Base-by-base conservation (phyloP, 805 yeast species). In the Nakazawaea sp. region DNA sequence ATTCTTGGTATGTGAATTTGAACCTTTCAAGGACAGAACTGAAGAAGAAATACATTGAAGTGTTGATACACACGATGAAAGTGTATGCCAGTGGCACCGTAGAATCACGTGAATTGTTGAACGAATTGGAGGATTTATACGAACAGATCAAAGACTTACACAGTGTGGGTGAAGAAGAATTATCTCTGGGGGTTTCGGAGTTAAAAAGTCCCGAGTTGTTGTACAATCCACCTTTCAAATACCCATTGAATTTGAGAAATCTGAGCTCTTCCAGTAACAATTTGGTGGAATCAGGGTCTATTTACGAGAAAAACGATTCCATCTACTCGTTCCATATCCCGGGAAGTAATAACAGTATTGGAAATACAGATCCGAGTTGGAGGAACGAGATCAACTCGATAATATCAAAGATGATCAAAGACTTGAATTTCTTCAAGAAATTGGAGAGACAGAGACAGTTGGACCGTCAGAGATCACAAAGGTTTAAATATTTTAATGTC, bases 1-100 rank as follows among this genome's bases (percentile, higher is more conserved):
- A 82, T 48, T 87, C 95, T 0, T 86, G 96, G 95, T 76, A 80
- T 45, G 55, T 70, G 18, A 84, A 82, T 48, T 75, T 78, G 44
- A 94, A 95, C 0, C 50, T 82, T 19, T 50, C 75, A 15, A 70
- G 68, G 42, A 73, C 81, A 0, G 86, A 82, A 48, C 95, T 95
- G 3, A 85, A 87, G 53, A 63, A 81, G 30, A 59, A 68, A 33
- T 86, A 86, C 53, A 79, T 85, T 19, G 66, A 77, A 27, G 75
- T 66, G 43, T 66, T 86, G 27, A 74, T 87, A 19, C 80, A 78
- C 34, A 80, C 92, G 5, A 81, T 86, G 88, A 64, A 66, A 41
- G 60, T 69, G 2, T 81, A 80, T 47, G 88, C 87, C 15, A 67
- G 75, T 45, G 80, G 81, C 9, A 72, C 86, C 1, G 61, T 66